Evolutionary conservation across 1,284 basidiomycete genomes (phyloP).

Genomic region (Vanrija sp.): DNA sequence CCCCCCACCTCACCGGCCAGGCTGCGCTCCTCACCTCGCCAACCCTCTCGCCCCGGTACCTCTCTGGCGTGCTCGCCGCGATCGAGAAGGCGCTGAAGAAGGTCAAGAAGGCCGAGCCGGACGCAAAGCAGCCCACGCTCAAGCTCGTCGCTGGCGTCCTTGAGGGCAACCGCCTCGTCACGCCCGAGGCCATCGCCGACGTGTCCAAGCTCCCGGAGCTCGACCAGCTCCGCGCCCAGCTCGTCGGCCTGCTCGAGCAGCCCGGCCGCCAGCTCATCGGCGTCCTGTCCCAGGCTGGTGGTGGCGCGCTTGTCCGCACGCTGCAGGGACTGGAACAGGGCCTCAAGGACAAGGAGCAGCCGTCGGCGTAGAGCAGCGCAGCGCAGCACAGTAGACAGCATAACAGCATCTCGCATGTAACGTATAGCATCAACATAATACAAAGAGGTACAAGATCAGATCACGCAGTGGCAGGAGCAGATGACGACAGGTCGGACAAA

Average conservation of each 20-base stretch:
- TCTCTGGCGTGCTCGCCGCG: slow-evolving; percentile 38
- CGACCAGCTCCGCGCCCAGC: slow-evolving; percentile 43
- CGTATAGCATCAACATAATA: background rate
- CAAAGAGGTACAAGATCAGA: background rate
- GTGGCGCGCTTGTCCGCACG: slow-evolving; percentile 46
- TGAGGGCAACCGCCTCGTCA: slow-evolving; percentile 36
- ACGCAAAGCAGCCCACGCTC: slow-evolving; percentile 35
- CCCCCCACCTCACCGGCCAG: slow-evolving; percentile 13
- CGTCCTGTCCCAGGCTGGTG: slow-evolving; percentile 39
- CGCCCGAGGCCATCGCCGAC: slow-evolving; percentile 21
- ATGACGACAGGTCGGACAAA: slow-evolving; percentile 46
- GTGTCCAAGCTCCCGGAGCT: slow-evolving; percentile 46
- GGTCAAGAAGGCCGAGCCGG: slow-evolving; percentile 34
- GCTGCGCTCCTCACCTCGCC: slow-evolving; percentile 45
- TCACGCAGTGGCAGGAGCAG: slow-evolving; percentile 15
- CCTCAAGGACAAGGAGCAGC: slow-evolving; percentile 32
- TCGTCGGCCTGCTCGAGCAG: slow-evolving; percentile 48
- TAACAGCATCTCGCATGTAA: background rate
- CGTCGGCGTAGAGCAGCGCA: no score
- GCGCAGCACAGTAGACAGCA: no score
- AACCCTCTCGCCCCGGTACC: slow-evolving; percentile 45
- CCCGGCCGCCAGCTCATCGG: slow-evolving; percentile 42
- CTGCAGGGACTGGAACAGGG: slow-evolving; percentile 45
- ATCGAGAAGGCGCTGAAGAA: slow-evolving; percentile 32
- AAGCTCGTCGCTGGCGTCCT: slow-evolving; percentile 45